Evolutionary conservation across 495 filamentous ascomycete species (phyloP).

Genomic region (Chaetomium tenue): DNA sequence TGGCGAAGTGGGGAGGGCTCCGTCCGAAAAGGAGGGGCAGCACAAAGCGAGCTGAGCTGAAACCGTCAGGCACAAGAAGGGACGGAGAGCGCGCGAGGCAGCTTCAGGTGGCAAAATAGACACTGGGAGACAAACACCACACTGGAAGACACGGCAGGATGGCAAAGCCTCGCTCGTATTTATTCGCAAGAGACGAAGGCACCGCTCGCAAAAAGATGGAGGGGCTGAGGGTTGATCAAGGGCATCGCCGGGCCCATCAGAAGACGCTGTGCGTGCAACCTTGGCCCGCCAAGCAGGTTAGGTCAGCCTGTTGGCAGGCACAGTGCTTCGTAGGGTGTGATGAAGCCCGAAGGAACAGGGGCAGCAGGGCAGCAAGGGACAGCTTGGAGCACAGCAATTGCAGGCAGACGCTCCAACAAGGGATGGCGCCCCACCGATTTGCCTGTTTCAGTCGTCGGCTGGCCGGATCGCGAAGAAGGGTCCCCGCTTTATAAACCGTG

Average conservation of each 20-base stretch:
- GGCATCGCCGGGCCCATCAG: slow-evolving; percentile 12
- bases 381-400: background rate
- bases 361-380: background rate
- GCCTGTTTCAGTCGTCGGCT: slow-evolving; percentile 3
- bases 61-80: slow-evolving; percentile 6
- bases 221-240: slow-evolving; percentile 21
- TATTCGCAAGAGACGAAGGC: slow-evolving; percentile 11
- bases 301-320: slow-evolving; percentile 1
- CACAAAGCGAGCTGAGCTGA: slow-evolving; percentile 10
- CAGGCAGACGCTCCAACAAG: background rate
- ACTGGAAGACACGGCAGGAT: no score
- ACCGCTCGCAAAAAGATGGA: slow-evolving; percentile 21
- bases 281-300: background rate
- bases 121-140: background rate
- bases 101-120: slow-evolving; percentile 4
- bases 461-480: background rate
- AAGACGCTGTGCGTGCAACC: slow-evolving; percentile 11
- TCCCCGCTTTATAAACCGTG: background rate
- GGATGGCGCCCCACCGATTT: slow-evolving; percentile 2
- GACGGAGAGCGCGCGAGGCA: background rate
- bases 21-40: slow-evolving; percentile 6
- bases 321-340: no score
- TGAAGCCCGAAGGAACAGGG: slow-evolving; percentile 20
- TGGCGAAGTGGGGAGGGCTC: slow-evolving; percentile 6
- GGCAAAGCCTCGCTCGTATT: slow-evolving; percentile 5